Base-by-base conservation (phyloP, 1,284 basidiomycete genomes). In the Ustilago shanxiensis region DNA sequence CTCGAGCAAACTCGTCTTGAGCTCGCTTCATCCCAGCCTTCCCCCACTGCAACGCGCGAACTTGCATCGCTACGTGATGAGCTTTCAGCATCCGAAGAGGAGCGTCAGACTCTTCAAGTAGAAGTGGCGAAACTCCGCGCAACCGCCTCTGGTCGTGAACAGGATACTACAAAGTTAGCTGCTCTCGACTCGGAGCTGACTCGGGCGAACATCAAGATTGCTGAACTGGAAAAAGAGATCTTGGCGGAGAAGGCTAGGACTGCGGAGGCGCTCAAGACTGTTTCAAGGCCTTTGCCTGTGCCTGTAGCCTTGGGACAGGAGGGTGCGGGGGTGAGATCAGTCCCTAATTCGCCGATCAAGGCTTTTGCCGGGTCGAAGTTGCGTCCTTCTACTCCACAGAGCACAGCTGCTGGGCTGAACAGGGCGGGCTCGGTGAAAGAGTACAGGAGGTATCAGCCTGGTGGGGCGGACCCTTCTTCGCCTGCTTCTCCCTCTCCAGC, bases 371-470 rank as follows among this genome's bases (percentile, higher is more conserved):
- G 51, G 8, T 72, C 63, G 3, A 71, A 62, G 56, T 53, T 72
- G 2, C 60, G 68, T 24, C 50, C 59, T 13, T 31, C 26, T 7
- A 20, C 13, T n/a, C 24, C n/a, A n/a, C n/a, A 44, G 16, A 20
- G n/a, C n/a, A 44, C n/a, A 24, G 39, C 7, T 28, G 52, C 9
- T 5, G 69, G 74, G 1, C 57, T 74, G 16, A 49, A 66, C 41
- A 65, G 80, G 2, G 75, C 77, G 7, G 79, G 77, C 3, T 82
- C 81, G 9, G 64, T 82, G n/a, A 73, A 80, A 22, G 81, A 82
- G 53, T 81, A 79, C 35, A 61, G 74, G 7, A 63, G 73, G 1
- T 81, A 79, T 54, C 60, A 55, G 20, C 11, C 60, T 0, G 49
- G 24, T 18, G 59, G 31, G 14, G 26, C 24, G 1, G 56, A 58